Conservation (phyloP, 805 yeast genomes). For the Ogataea angusta region DNA sequence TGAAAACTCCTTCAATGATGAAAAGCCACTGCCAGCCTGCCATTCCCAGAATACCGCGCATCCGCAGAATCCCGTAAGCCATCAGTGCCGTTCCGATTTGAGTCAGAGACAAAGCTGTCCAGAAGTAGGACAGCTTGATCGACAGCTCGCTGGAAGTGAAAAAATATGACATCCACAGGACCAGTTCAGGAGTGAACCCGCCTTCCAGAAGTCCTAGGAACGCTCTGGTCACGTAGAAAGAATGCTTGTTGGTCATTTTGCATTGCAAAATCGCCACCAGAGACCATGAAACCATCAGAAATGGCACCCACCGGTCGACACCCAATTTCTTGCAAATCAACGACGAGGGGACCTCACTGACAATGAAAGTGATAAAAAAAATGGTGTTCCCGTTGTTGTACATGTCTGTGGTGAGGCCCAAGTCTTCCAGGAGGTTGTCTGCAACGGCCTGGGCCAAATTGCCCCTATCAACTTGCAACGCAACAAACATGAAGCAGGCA, state of each 20-base stretch:
- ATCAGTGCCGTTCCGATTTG: conserved; percentile 23
- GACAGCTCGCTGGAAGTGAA: conserved; percentile 17
- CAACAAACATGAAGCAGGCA: conserved; percentile 40
- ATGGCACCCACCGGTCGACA: conserved; percentile 37
- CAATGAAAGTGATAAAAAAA: conserved; percentile 37
- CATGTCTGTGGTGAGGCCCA: conserved; percentile 37
- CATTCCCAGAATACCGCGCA: conserved; percentile 24
- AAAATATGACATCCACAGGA: conserved; percentile 17
- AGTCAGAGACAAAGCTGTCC: conserved; percentile 34
- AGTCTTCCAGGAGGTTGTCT: conserved; percentile 41
- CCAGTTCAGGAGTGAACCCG: conserved; percentile 33
- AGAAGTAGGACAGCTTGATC: conserved; percentile 14
- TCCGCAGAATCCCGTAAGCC: conserved; percentile 18
- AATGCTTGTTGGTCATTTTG: conserved; percentile 37
- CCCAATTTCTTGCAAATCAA: conserved; percentile 40
- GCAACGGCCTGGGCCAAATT: conserved; percentile 43
- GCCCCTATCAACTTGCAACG: conserved; percentile 43
- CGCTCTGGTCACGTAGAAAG: conserved; percentile 39
- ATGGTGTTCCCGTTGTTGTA: conserved; percentile 54
- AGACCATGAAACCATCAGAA: conserved; percentile 43
- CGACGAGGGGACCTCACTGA: conserved; percentile 42
- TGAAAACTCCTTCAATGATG: conserved; percentile 31
- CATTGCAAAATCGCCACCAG: conserved; percentile 41
- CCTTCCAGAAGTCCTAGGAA: conserved; percentile 42
- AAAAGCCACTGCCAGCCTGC: conserved; percentile 34